A percentile compares a stretch with the other conserved stretches of the same genome.
These are phyloP conservation scores for Trichopus zeylanicus DNA, from an alignment of 116 monocot species.

Conservation along the genomic window DNA sequence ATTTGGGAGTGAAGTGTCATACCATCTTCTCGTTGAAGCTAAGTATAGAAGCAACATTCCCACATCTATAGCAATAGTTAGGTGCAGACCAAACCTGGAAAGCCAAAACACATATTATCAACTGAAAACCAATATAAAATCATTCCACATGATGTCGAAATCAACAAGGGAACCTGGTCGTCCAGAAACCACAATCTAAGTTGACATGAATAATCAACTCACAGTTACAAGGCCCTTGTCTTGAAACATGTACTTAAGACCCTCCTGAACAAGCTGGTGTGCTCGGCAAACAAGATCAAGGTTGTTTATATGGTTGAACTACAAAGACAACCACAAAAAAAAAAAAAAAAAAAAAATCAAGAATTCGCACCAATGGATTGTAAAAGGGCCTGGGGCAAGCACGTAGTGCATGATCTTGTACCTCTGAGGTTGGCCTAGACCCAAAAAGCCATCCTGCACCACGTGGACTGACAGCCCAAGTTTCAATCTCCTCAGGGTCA, in stretches of 20 bases:
- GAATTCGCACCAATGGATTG: neutral
- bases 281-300: conserved; percentile 96
- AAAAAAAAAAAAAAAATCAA: neutral
- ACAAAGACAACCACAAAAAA: neutral
- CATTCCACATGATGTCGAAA: neutral
- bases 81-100: conserved; percentile 74
- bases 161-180: neutral
- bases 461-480: conserved; percentile 95
- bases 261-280: conserved; percentile 97
- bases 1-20: neutral
- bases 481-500: conserved; percentile 94
- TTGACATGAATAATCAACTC: neutral
- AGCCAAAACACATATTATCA: neutral
- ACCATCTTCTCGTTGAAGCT: conserved; percentile 1
- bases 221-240: conserved; percentile 85
- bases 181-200: neutral
- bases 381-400: neutral
- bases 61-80: conserved; percentile 93
- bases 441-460: conserved; percentile 96
- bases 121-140: no score
- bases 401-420: neutral
- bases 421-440: conserved; percentile 52
- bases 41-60: neutral
- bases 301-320: conserved; percentile 78
- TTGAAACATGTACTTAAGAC: conserved; percentile 97